A percentile compares a stretch with the other conserved stretches of the same genome.
phyloP scores from a whole-genome alignment of 2,329 filamentous ascomycete genomes.

The Atkinsonella hypoxylon region DNA sequence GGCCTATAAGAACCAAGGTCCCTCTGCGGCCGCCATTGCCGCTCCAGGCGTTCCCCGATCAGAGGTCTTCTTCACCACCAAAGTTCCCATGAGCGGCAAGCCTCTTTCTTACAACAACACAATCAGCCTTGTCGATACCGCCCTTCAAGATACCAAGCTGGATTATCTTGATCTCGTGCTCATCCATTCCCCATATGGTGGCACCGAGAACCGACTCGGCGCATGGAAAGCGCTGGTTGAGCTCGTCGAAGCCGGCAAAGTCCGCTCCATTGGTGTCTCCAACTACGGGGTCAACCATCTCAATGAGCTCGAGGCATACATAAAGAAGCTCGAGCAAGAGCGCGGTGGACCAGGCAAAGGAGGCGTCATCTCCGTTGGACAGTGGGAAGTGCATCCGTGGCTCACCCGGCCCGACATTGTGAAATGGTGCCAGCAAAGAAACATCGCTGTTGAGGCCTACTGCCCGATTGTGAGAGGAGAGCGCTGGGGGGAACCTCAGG shows the following conservation, averaged over 20 bases:
- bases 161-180: constrained; percentile 57
- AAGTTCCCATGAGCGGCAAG: constrained; percentile 31
- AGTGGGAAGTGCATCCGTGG: constrained; percentile 89
- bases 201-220: constrained; percentile 40
- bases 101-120: constrained; percentile 48
- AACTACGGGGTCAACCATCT: constrained; percentile 55
- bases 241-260: constrained; percentile 46
- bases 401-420: constrained; percentile 67
- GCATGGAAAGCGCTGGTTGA: constrained; percentile 54
- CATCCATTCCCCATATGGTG: constrained; percentile 50
- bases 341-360: constrained; percentile 50
- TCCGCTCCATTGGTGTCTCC: constrained; percentile 50
- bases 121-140: constrained; percentile 50
- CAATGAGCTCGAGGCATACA: constrained; percentile 46
- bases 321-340: constrained; percentile 48
- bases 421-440: constrained; percentile 57
- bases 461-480: constrained; percentile 52
- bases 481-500: constrained; percentile 55
- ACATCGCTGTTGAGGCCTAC: constrained; percentile 52
- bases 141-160: constrained; percentile 48
- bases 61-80: constrained; percentile 44
- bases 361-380: constrained; percentile 69
- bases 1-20: constrained; percentile 38
- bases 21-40: constrained; percentile 32
- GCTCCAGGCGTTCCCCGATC: constrained; percentile 29